Conservation (phyloP, 2,329 filamentous ascomycete genomes). For the Waltergamsia citrina region DNA sequence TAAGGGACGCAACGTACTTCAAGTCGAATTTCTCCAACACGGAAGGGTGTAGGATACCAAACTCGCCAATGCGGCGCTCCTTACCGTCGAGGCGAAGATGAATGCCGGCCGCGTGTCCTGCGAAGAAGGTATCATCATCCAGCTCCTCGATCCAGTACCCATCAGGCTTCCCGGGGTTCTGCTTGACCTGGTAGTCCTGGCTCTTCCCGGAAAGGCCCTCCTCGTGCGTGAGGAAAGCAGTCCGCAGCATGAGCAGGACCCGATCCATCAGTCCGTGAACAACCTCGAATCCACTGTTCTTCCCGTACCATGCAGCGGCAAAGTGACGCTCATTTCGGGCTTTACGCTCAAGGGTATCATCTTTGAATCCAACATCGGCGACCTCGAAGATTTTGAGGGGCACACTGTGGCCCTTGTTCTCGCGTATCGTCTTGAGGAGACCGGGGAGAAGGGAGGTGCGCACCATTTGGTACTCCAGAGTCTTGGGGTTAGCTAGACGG, state of each 20-base stretch:
- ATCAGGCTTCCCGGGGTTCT: slow-evolving; percentile 49
- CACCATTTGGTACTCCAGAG: slow-evolving; percentile 85
- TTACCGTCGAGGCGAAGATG: slow-evolving; percentile 67
- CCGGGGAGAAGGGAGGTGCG: slow-evolving; percentile 80
- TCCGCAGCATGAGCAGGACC: slow-evolving; percentile 84
- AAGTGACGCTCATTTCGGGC: slow-evolving; percentile 91
- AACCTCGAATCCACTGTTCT: slow-evolving; percentile 87
- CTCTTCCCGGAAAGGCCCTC: slow-evolving; percentile 50
- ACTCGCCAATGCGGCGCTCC: slow-evolving; percentile 71
- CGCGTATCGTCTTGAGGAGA: slow-evolving; percentile 83
- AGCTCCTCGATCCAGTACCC: slow-evolving; percentile 95
- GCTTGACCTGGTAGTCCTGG: slow-evolving; percentile 41
- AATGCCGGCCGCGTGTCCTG: slow-evolving; percentile 79
- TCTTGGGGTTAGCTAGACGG: slow-evolving; percentile 86
- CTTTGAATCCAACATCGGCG: slow-evolving; percentile 87
- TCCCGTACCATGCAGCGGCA: slow-evolving; percentile 91
- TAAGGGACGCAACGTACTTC: slow-evolving; percentile 41
- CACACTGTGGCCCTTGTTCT: slow-evolving; percentile 82
- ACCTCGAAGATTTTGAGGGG: slow-evolving; percentile 92
- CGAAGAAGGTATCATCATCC: slow-evolving; percentile 84
- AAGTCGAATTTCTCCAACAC: slow-evolving; percentile 92
- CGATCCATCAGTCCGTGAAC: slow-evolving; percentile 92
- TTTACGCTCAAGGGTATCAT: slow-evolving; percentile 70
- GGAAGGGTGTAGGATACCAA: slow-evolving; percentile 87
- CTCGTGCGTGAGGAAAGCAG: slow-evolving; percentile 68